These are phyloP conservation scores for Calycina herbarum DNA, from an alignment of 2,329 filamentous ascomycete species.

Conservation along the genomic window DNA sequence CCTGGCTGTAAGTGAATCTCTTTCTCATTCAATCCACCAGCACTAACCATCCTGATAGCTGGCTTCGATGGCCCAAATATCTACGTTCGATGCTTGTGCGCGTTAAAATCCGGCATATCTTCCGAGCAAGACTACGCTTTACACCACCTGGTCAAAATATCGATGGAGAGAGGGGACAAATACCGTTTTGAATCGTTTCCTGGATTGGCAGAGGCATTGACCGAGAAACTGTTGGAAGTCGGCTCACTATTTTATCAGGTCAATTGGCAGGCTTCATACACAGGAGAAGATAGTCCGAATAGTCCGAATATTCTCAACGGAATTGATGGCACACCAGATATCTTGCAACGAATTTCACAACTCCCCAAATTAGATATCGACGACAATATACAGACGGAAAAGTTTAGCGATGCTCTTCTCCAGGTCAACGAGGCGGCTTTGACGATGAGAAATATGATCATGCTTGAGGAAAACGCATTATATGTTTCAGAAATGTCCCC, in stretches of 20 bases:
- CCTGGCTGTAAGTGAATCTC: constrained; percentile 59
- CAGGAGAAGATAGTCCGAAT: constrained; percentile 53
- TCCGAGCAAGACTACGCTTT: constrained; percentile 90
- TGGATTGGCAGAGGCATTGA: constrained; percentile 81
- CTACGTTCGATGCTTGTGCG: constrained; percentile 83
- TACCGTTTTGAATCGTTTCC: constrained; percentile 93
- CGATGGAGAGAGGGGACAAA: constrained; percentile 90
- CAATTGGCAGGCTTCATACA: constrained; percentile 76
- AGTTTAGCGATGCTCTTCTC: constrained; percentile 69
- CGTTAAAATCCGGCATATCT: constrained; percentile 75
- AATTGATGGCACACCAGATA: constrained; percentile 65
- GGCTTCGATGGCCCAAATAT: constrained; percentile 82
- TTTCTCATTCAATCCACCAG: constrained; percentile 14
- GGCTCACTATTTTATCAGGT: constrained; percentile 79
- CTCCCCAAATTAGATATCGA: constrained; percentile 63
- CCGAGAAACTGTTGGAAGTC: constrained; percentile 80
- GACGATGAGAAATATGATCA: constrained; percentile 94
- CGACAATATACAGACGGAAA: constrained; percentile 68
- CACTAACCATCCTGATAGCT: constrained; percentile 32
- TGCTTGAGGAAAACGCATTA: constrained; percentile 81
- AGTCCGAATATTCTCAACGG: constrained; percentile 62
- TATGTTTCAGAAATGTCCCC: constrained; percentile 76
- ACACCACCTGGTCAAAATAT: constrained; percentile 93
- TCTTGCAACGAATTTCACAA: constrained; percentile 69
- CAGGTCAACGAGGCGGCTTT: constrained; percentile 83